A percentile compares a stretch with the other conserved stretches of the same genome.
Evolutionary conservation across 2,329 filamentous ascomycete genomes (phyloP).

Genomic region (Trichoderma sp.): DNA sequence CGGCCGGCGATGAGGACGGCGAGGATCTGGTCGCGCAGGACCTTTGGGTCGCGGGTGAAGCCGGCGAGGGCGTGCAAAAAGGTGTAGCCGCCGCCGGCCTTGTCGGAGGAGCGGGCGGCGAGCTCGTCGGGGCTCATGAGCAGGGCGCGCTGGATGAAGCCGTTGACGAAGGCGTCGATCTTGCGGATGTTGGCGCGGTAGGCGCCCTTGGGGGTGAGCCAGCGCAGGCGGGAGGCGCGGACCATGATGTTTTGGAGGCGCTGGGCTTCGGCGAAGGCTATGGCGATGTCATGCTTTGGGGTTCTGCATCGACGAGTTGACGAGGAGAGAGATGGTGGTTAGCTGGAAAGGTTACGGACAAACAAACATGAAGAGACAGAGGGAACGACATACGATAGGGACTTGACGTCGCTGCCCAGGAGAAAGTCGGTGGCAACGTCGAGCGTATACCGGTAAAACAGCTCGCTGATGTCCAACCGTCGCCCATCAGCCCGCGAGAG

Average conservation of each 20-base stretch:
- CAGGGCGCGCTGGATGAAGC: slow-evolving; percentile 75
- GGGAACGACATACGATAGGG: slow-evolving; percentile 49
- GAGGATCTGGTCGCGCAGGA: slow-evolving; percentile 83
- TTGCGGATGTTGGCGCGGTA: slow-evolving; percentile 67
- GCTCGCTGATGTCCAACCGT: slow-evolving; percentile 68
- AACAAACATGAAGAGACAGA: background rate
- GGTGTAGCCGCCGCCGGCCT: slow-evolving; percentile 70
- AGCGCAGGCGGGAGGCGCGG: slow-evolving; percentile 64
- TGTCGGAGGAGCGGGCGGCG: slow-evolving; percentile 57
- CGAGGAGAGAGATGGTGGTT: background rate
- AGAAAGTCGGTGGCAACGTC: slow-evolving; percentile 88
- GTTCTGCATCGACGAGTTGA: slow-evolving; percentile 44
- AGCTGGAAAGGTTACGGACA: background rate
- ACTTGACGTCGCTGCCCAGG: slow-evolving; percentile 72
- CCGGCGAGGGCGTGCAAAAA: slow-evolving; percentile 84
- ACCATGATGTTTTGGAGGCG: slow-evolving; percentile 69
- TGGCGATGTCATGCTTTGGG: slow-evolving; percentile 69
- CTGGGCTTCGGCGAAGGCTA: slow-evolving; percentile 79
- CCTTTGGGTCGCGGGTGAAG: slow-evolving; percentile 71
- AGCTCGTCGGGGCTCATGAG: slow-evolving; percentile 71
- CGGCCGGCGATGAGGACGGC: slow-evolving; percentile 81
- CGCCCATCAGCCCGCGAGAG: slow-evolving; percentile 61
- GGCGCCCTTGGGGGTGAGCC: slow-evolving; percentile 62
- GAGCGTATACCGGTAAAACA: slow-evolving; percentile 84
- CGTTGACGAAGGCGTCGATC: slow-evolving; percentile 75